These are phyloP conservation scores for Paradendryphiella salina DNA, from an alignment of 2,329 filamentous ascomycete species.

Conservation along the genomic window DNA sequence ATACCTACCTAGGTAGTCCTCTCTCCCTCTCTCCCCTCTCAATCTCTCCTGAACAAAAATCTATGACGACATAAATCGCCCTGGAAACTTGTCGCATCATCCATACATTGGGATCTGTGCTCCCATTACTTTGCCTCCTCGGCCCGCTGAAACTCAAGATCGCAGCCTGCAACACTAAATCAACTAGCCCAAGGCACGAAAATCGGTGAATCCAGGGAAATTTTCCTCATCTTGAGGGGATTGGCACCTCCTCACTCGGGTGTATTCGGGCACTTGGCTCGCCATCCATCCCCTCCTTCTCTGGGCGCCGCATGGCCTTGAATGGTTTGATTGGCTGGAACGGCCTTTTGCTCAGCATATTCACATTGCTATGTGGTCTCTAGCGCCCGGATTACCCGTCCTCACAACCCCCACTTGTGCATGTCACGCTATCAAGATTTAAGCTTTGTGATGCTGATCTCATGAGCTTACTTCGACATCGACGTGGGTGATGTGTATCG, in stretches of 20 bases:
- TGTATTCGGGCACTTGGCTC: too few relatives aligned
- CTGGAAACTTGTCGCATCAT: conserved; percentile 5
- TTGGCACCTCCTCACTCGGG: too few relatives aligned
- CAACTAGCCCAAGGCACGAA: too few relatives aligned
- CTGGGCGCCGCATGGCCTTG: too few relatives aligned
- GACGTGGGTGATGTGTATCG: neutral
- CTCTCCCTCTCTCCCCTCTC: too few relatives aligned
- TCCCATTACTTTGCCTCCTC: neutral
- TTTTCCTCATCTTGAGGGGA: too few relatives aligned
- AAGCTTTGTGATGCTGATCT: conserved; percentile 18
- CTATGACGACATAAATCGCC: conserved; percentile 6
- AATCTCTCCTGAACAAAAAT: neutral
- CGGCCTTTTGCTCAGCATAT: neutral
- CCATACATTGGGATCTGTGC: neutral
- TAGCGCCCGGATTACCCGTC: conserved; percentile 9
- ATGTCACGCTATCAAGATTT: neutral
- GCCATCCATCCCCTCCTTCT: too few relatives aligned
- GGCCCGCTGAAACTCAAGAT: too few relatives aligned
- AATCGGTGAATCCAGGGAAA: too few relatives aligned
- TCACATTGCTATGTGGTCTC: neutral
- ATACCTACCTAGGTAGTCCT: neutral
- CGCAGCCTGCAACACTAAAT: too few relatives aligned
- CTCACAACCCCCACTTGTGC: neutral
- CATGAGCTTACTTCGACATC: conserved; percentile 16
- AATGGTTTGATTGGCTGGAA: neutral